These are phyloP conservation scores for Paecilomyces variotii DNA, from an alignment of 2,329 filamentous ascomycete genomes.

Conservation along the genomic window DNA sequence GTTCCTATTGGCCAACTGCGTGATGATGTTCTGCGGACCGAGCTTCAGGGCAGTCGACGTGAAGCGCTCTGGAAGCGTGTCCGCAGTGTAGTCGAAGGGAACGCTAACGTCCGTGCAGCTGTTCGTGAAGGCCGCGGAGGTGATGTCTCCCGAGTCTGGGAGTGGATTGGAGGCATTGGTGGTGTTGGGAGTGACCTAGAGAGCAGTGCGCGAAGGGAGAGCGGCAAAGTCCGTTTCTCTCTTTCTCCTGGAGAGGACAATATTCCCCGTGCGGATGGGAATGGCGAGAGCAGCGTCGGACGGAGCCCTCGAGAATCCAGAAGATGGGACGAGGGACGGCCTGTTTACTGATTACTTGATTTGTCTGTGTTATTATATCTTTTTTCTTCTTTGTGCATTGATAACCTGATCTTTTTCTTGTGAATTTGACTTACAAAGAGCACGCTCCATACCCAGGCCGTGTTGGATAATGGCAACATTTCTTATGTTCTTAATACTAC, in stretches of 20 bases:
- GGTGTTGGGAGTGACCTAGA: slow-evolving; percentile 37
- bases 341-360: slow-evolving; percentile 6
- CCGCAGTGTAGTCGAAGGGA: slow-evolving; percentile 77
- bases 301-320: slow-evolving; percentile 21
- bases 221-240: slow-evolving; percentile 20
- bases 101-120: slow-evolving; percentile 80
- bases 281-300: slow-evolving; percentile 9
- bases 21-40: slow-evolving; percentile 78
- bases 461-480: neutral
- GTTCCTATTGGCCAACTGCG: slow-evolving; percentile 82
- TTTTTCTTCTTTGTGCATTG: neutral
- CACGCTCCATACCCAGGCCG: neutral
- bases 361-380: neutral
- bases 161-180: slow-evolving; percentile 57
- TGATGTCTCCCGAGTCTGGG: slow-evolving; percentile 56
- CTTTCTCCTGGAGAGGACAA: slow-evolving; percentile 13
- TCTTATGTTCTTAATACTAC: neutral
- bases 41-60: slow-evolving; percentile 68
- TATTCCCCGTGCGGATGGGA: slow-evolving; percentile 9
- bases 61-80: slow-evolving; percentile 81
- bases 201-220: slow-evolving; percentile 15
- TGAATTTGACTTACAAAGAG: neutral
- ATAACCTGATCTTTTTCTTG: neutral
- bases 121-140: slow-evolving; percentile 54
- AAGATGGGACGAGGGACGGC: slow-evolving; percentile 35